Base-by-base conservation (phyloP, 2,329 filamentous ascomycete species). In the Sarocladium oryzae region DNA sequence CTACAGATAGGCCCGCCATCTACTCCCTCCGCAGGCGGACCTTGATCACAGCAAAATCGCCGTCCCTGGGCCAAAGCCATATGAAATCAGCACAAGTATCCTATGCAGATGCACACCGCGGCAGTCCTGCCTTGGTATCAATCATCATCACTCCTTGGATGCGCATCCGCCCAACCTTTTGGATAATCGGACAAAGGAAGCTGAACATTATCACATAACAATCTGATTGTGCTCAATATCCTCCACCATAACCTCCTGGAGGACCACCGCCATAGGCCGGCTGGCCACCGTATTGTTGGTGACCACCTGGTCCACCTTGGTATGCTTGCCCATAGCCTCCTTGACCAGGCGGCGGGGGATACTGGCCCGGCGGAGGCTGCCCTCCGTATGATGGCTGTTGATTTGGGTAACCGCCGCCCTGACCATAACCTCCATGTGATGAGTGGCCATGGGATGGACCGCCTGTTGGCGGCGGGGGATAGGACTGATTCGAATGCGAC, bases 221-320 rank as follows among this genome's bases (percentile, higher is more conserved):
- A 21, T 21, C 16, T 20, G 16, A 4, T 23, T 4, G 9, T 32
- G 43, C 26, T 48, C 26, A 49, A 18, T 49, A 49, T 36, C 46
- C 32, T 26, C 46, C 46, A 21, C 46, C 46, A 26, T 49, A 49
- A 5, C 46, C 46, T 28, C 46, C 46, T 18, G 46, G 33, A 3
- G 30, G 33, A 24, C 32, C 46, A 18, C 46, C 46, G 28, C 63
- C 61, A 36, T 66, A 65, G 11, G 64, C 55, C 28, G 60, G 59
- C 49, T 65, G 59, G n/a, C 56, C 57, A 26, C 57, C 58, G n/a
- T 62, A 55, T 7, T 53, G 50, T 10, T 33, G 55, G 26, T 57
- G 56, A 23, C 46, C 51, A 37, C 52, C 35, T 11, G 10, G 26
- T 32, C 51, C 48, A 21, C 48, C 48, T 18, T 49, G 46, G 18